Evolutionary conservation across 179 eudicot genomes (phyloP).

Genomic region (Gypsophila paniculata): DNA sequence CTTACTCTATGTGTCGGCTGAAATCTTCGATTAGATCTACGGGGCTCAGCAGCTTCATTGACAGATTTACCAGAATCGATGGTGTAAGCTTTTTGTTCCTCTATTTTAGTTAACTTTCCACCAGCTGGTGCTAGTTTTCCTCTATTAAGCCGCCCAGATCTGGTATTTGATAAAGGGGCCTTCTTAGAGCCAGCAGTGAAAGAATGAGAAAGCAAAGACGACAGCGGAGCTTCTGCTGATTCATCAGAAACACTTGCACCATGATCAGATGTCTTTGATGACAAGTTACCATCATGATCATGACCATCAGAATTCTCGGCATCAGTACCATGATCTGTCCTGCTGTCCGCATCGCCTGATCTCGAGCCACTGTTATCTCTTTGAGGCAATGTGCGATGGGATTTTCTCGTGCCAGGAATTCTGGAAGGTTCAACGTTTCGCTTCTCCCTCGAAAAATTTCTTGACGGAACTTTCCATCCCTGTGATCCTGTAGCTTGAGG

Average conservation of each 20-base stretch:
- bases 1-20: constrained; percentile 91
- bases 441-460: constrained; percentile 51
- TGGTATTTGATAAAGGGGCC: constrained; percentile 34
- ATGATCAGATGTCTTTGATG: constrained; percentile 34
- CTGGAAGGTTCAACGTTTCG: constrained; percentile 42
- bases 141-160: constrained; percentile 47
- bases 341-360: constrained; percentile 23
- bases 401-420: constrained; percentile 46
- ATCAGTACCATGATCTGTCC: constrained; percentile 22
- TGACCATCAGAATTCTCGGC: constrained; percentile 39
- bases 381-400: constrained; percentile 43
- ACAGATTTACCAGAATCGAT: constrained; percentile 27
- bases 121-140: constrained; percentile 43
- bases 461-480: constrained; percentile 49
- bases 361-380: constrained; percentile 36
- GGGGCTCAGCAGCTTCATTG: constrained; percentile 58
- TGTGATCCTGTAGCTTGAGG: constrained; percentile 61
- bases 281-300: constrained; percentile 40
- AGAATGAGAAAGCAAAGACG: constrained; percentile 49
- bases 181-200: constrained; percentile 41
- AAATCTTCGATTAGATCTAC: constrained; percentile 78
- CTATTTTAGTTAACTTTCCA: constrained; percentile 46
- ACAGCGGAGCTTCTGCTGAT: constrained; percentile 45
- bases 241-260: constrained; percentile 39
- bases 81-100: constrained; percentile 36